Evolutionary conservation across 2,329 filamentous ascomycete species (phyloP).

Genomic region (Hymenoscyphus albidus): DNA sequence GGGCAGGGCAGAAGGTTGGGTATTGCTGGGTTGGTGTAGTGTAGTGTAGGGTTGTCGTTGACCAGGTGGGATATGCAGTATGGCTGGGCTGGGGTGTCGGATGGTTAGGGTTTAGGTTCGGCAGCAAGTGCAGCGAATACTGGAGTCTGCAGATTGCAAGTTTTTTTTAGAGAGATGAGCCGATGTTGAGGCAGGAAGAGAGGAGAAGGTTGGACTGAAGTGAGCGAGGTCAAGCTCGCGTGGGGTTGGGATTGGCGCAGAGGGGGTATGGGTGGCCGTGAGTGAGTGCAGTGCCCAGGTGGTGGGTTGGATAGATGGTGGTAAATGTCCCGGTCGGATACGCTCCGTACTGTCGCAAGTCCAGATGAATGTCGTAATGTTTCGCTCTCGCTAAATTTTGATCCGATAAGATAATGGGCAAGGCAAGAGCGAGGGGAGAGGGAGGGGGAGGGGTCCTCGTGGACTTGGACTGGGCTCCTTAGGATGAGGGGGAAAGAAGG

Average conservation of each 20-base stretch:
- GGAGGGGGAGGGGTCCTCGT: too few relatives aligned
- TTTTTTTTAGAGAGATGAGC: too few relatives aligned
- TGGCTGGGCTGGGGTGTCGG: background rate
- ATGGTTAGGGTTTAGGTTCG: background rate
- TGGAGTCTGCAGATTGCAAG: too few relatives aligned
- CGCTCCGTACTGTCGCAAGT: background rate
- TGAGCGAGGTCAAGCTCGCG: background rate
- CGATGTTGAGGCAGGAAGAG: too few relatives aligned
- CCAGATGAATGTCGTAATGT: background rate
- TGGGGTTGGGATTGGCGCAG: background rate
- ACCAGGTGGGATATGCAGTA: background rate
- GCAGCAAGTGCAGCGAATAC: background rate
- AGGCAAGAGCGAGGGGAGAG: background rate
- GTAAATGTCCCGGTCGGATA: background rate
- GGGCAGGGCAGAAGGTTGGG: background rate
- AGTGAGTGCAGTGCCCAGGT: too few relatives aligned
- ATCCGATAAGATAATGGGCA: background rate
- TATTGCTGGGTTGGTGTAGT: background rate
- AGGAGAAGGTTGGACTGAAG: background rate
- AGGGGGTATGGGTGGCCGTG: background rate
- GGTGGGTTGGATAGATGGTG: too few relatives aligned
- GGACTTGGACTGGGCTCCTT: too few relatives aligned
- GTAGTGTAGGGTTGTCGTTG: background rate
- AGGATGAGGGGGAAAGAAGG: background rate
- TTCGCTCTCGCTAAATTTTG: background rate